phyloP scores from a whole-genome alignment of 2,329 filamentous ascomycete genomes.

The Blastomyces gilchristii region DNA sequence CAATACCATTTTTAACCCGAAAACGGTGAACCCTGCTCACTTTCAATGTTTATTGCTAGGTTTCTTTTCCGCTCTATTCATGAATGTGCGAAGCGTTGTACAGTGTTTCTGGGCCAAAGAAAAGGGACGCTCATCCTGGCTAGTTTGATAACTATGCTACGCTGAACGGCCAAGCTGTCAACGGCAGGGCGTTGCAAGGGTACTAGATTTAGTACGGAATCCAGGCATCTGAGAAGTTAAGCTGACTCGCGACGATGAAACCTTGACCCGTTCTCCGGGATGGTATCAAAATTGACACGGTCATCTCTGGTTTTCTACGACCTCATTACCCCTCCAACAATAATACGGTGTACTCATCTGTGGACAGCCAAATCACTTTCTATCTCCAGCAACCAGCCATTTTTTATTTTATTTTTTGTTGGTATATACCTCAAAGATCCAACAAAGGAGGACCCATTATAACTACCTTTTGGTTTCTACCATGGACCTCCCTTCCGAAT shows the following conservation, averaged over 20 bases:
- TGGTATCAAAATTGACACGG: background rate
- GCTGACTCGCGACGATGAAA: background rate
- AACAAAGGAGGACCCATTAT: background rate
- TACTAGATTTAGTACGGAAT: background rate
- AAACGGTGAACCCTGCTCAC: background rate
- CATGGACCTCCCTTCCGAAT: background rate
- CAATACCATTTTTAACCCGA: background rate
- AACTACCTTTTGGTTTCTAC: background rate
- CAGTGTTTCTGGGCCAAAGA: background rate
- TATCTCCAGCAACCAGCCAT: too few relatives aligned
- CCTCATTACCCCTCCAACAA: background rate
- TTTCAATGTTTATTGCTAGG: too few relatives aligned
- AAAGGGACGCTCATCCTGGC: background rate
- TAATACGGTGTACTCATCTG: background rate
- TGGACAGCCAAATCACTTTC: too few relatives aligned
- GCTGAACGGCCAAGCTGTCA: background rate
- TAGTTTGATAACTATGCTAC: background rate
- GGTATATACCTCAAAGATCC: too few relatives aligned
- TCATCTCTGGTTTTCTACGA: background rate
- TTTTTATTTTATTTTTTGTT: too few relatives aligned
- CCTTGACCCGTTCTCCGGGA: background rate
- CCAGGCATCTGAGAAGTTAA: background rate
- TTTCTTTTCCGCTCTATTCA: background rate
- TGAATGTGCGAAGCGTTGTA: background rate
- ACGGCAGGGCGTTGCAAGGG: background rate